Evolutionary conservation across 163 green algal genomes (phyloP), one percentile per base, ranked within the genome.

Genomic region (Scenedesmus sp.): DNA sequence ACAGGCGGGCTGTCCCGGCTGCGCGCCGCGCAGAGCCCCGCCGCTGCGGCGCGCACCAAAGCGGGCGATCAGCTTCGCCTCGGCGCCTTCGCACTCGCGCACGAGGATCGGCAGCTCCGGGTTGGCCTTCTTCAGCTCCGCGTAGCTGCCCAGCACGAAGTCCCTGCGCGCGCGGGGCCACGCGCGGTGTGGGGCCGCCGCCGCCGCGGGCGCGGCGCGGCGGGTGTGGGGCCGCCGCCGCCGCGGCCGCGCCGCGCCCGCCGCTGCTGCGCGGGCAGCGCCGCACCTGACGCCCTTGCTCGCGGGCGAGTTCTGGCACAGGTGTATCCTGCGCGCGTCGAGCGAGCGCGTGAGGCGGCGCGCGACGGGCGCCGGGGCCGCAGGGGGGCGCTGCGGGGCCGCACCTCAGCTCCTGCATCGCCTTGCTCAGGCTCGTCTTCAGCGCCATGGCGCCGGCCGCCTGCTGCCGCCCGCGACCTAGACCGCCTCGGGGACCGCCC

Each of bases 71-170:
- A 96, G 78, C 83, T 89, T 89, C 9, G 92, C 90, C 74, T 95
- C 86, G 17, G 81, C 78, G 18, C 88, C 88, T 33, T 76, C 67
- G 58, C 78, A 89, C 75, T 96, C 92, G 18, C 92, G 83, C 3
- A 96, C 80, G 0, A 95, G 81, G 50, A 96, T 91, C 29, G 92
- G 91, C 56, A 95, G 94, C n/a, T 83, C 87, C 0, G 92, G 92
- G 80, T 95, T 95, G 53, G 84, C 90, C 72, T 94, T 95, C 82
- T 95, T 96, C 28, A 96, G 83, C 69, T 95, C 91, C n/a, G 88
- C 84, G 50, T 96, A 96, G 39, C 86, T 90, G 36, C 82, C 85
- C 4, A 94, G 26, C 1, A 96, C 62, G 53, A 96, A 95, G 10
- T 96, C 91, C 82, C 92, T 95, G 85, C 73, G 36, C 22, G 24